phyloP scores from a whole-genome alignment of 164 flowering plant genomes.

The Annona cherimola region DNA sequence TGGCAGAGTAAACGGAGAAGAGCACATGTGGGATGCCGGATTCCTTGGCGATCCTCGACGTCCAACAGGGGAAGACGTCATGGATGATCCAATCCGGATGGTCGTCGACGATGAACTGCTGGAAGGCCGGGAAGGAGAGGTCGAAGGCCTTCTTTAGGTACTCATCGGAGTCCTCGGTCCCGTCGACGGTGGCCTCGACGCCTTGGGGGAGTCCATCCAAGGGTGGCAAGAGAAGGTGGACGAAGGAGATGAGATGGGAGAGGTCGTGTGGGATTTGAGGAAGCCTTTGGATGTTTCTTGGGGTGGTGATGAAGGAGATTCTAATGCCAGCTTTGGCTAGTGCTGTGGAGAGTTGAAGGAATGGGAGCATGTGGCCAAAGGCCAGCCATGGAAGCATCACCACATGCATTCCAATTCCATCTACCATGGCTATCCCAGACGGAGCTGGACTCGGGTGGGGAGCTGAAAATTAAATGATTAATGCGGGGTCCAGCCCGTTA shows the following conservation, averaged over 20 bases:
- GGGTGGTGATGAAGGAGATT: conserved; percentile 12
- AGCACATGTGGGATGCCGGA: conserved; percentile 14
- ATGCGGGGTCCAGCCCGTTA: too few relatives aligned
- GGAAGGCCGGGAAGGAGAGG: conserved; percentile 5
- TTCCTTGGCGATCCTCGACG: conserved; percentile 10
- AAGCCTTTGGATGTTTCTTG: conserved; percentile 9
- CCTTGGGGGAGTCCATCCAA: conserved; percentile 15
- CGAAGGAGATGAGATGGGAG: not conserved
- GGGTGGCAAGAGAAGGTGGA: conserved; percentile 4
- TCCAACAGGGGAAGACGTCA: conserved; percentile 29
- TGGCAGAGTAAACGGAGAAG: conserved; percentile 19
- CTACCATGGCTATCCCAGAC: conserved; percentile 1
- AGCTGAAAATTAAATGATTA: too few relatives aligned
- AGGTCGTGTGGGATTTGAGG: conserved; percentile 6
- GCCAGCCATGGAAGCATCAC: conserved; percentile 17
- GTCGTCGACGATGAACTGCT: conserved; percentile 10
- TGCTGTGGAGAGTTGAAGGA: conserved; percentile 9
- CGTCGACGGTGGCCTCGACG: conserved; percentile 28
- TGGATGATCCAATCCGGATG: conserved; percentile 31
- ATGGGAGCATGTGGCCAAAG: conserved; percentile 19
- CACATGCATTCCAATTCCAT: not conserved
- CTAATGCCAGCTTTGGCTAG: conserved; percentile 6
- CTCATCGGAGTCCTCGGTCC: not conserved
- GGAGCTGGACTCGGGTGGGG: too few relatives aligned
- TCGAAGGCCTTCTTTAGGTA: conserved; percentile 18